phyloP scores from a whole-genome alignment of 768 basidiomycete species.

The Cyclocybe cylindracea region DNA sequence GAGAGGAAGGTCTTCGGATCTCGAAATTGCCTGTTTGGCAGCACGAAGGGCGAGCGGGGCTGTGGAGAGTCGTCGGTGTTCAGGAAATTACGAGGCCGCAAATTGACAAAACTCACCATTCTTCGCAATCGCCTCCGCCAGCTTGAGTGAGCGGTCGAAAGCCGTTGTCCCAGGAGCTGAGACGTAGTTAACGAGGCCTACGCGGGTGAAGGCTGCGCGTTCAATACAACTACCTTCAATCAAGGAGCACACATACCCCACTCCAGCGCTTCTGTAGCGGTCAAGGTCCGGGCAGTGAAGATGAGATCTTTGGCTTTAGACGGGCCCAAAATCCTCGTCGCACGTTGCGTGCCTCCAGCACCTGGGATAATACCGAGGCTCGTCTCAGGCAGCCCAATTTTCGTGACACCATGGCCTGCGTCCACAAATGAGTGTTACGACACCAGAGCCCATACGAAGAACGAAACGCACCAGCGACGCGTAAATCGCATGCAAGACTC shows the following conservation, averaged over 20 bases:
- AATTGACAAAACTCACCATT: constrained; percentile 50
- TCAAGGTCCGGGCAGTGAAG: constrained; percentile 74
- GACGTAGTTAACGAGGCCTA: constrained; percentile 84
- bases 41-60: constrained; percentile 88
- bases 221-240: neutral
- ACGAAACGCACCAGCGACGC: constrained; percentile 71
- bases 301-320: constrained; percentile 86
- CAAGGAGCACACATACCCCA: constrained; percentile 51
- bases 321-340: constrained; percentile 73
- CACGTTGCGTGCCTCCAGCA: constrained; percentile 86
- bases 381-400: constrained; percentile 87
- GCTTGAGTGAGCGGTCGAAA: constrained; percentile 65
- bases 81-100: neutral
- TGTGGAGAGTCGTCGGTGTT: constrained; percentile 23
- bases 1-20: constrained; percentile 74
- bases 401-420: constrained; percentile 66
- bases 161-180: constrained; percentile 60
- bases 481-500: constrained; percentile 85
- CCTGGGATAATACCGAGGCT: constrained; percentile 84
- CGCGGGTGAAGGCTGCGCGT: neutral
- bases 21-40: constrained; percentile 83
- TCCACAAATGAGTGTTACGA: neutral
- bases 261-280: constrained; percentile 65
- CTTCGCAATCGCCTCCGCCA: constrained; percentile 67
- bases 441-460: neutral